A percentile compares a stretch with the other conserved stretches of the same genome.
Conservation (phyloP, 495 filamentous ascomycete species). For the Penicillium canariense region DNA sequence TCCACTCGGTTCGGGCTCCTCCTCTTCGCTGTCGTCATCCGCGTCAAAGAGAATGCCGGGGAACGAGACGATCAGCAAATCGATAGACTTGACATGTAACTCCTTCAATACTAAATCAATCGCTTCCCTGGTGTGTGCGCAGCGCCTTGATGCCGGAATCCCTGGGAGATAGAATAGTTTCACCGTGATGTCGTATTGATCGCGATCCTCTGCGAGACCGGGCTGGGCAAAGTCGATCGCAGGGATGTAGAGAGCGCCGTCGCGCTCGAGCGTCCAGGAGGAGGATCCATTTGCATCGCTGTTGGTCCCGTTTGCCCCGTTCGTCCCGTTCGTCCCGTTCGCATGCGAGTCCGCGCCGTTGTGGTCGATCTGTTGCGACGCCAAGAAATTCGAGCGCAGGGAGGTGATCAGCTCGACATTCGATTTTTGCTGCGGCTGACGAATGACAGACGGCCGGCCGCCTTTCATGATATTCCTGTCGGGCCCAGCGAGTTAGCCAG, state of each 20-base stretch:
- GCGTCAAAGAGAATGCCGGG: conserved; percentile 92
- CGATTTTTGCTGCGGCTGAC: conserved; percentile 72
- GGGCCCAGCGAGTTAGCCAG: conserved; percentile 4
- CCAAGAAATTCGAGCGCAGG: conserved; percentile 75
- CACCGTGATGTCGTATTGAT: conserved; percentile 86
- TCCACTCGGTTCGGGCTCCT: conserved; percentile 57
- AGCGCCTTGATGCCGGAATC: conserved; percentile 58
- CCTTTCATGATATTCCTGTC: conserved; percentile 78
- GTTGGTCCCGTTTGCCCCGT: conserved; percentile 16
- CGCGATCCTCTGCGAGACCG: conserved; percentile 71
- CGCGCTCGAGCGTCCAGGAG: conserved; percentile 64
- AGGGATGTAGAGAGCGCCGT: conserved; percentile 68
- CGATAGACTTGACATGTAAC: conserved; percentile 69
- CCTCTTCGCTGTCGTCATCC: conserved; percentile 77
- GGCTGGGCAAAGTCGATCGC: conserved; percentile 67
- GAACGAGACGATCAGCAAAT: conserved; percentile 90
- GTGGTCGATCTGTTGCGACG: conserved; percentile 60
- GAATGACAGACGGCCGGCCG: conserved; percentile 74
- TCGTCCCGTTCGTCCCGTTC: conserved; percentile 13
- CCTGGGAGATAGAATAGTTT: conserved; percentile 89
- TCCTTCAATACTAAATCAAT: conserved; percentile 76
- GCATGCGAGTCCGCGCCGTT: conserved; percentile 10
- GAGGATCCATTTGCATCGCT: conserved; percentile 14
- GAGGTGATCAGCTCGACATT: conserved; percentile 86
- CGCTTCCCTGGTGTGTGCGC: conserved; percentile 69